A percentile compares a stretch with the other conserved stretches of the same genome.
phyloP scores from a whole-genome alignment of 2,329 filamentous ascomycete genomes.

The Diaporthe sp. region DNA sequence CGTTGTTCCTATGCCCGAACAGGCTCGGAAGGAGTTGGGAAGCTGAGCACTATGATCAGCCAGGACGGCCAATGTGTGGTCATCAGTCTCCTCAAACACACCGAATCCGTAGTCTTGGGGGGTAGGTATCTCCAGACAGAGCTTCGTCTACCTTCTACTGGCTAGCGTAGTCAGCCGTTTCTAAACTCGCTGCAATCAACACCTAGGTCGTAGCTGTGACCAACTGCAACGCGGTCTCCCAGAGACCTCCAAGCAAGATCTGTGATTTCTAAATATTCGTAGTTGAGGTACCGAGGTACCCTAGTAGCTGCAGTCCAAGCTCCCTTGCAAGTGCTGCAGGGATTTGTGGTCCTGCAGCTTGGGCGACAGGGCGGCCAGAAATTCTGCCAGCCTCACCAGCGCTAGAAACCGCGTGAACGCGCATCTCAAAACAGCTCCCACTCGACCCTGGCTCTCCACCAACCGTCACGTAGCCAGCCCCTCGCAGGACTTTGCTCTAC shows the following conservation, averaged over 20 bases:
- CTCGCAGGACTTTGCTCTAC: neutral
- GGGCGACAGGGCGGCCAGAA: conserved; percentile 42
- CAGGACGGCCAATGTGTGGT: neutral
- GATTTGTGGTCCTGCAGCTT: conserved; percentile 13
- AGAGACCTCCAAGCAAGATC: neutral
- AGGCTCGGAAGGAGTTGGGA: neutral
- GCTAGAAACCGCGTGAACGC: conserved; percentile 1
- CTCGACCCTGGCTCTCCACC: conserved; percentile 26
- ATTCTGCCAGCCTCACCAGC: conserved; percentile 46
- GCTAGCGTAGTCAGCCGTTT: neutral
- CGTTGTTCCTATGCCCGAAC: no score
- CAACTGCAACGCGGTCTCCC: neutral
- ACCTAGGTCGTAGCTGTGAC: neutral
- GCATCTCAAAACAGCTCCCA: conserved; percentile 28
- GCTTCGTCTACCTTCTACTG: neutral
- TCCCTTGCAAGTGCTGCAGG: conserved; percentile 11
- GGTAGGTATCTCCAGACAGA: neutral
- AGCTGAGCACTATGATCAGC: neutral
- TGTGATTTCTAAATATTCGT: neutral
- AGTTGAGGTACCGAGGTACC: neutral
- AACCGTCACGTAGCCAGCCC: conserved; percentile 1
- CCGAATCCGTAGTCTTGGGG: neutral
- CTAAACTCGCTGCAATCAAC: neutral
- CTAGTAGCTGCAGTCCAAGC: neutral
- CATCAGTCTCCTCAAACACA: no score